Conservation (phyloP, 2,329 filamentous ascomycete species). For the Cladophialophora immunda region DNA sequence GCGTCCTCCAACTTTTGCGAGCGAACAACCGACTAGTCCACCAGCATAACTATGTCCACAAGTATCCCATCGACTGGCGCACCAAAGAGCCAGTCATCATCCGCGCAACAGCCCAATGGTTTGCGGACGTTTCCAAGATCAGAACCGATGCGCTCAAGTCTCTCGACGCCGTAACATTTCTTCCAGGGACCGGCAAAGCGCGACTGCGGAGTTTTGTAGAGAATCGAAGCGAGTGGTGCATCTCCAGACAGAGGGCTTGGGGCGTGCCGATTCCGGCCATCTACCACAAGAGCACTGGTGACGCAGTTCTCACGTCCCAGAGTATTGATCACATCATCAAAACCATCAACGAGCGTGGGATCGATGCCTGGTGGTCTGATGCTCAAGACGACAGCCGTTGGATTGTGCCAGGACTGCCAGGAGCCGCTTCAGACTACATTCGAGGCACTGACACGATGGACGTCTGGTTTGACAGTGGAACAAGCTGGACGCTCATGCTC, state of each 20-base stretch:
- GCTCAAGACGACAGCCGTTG: conserved; percentile 76
- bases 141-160: conserved; percentile 76
- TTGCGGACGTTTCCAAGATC: conserved; percentile 87
- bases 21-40: conserved; percentile 69
- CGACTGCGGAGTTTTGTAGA: conserved; percentile 86
- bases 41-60: conserved; percentile 79
- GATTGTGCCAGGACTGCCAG: conserved; percentile 71
- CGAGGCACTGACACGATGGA: conserved; percentile 97
- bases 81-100: conserved; percentile 93
- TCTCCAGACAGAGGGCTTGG: conserved; percentile 94
- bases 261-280: conserved; percentile 94
- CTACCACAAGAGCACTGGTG: conserved; percentile 73
- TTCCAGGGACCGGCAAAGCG: conserved; percentile 76
- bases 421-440: conserved; percentile 52
- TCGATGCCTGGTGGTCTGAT: conserved; percentile 96
- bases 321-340: conserved; percentile 85
- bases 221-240: conserved; percentile 94
- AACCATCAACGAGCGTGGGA: conserved; percentile 77
- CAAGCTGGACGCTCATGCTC: conserved; percentile 77
- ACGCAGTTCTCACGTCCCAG: conserved; percentile 79
- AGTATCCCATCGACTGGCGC: conserved; percentile 98
- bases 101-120: conserved; percentile 95
- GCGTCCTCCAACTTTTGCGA: conserved; percentile 74
- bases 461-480: conserved; percentile 99
- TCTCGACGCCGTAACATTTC: conserved; percentile 76